Evolutionary conservation across 2,329 filamentous ascomycete species (phyloP).

Genomic region (Penicillium sp.): DNA sequence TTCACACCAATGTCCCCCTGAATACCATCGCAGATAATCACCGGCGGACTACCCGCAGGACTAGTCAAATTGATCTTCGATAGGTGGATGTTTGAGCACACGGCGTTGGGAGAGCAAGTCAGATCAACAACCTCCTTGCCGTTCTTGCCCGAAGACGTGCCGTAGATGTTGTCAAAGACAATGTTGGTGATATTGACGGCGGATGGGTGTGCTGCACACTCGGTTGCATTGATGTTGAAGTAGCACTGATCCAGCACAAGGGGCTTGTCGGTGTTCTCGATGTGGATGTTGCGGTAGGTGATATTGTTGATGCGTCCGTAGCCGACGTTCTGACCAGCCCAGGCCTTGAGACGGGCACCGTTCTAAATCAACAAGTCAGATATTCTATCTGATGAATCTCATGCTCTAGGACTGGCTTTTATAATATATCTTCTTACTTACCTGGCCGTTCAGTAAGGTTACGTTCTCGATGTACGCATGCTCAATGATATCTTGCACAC

Average conservation of each 20-base stretch:
- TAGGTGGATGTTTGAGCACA: slow-evolving; percentile 60
- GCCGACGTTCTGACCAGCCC: slow-evolving; percentile 61
- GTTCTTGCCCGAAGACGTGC: slow-evolving; percentile 60
- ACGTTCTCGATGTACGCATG: slow-evolving; percentile 64
- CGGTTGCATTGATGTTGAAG: slow-evolving; percentile 58
- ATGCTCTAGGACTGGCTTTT: slow-evolving; percentile 25
- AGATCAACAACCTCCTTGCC: slow-evolving; percentile 59
- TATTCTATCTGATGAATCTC: neutral
- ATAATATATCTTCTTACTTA: slow-evolving; percentile 21
- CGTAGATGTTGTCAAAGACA: slow-evolving; percentile 61
- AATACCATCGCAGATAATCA: slow-evolving; percentile 57
- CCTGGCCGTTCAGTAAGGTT: slow-evolving; percentile 57
- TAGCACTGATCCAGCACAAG: slow-evolving; percentile 66
- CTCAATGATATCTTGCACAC: slow-evolving; percentile 59
- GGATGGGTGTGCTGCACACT: slow-evolving; percentile 59
- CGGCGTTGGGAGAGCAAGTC: slow-evolving; percentile 60
- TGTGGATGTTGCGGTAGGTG: slow-evolving; percentile 64
- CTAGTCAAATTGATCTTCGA: slow-evolving; percentile 59
- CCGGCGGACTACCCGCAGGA: slow-evolving; percentile 49
- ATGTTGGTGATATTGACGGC: slow-evolving; percentile 64
- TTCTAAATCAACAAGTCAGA: slow-evolving; percentile 41
- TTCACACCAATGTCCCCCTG: slow-evolving; percentile 46
- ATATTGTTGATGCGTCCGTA: slow-evolving; percentile 66
- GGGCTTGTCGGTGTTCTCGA: slow-evolving; percentile 61
- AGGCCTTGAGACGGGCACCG: slow-evolving; percentile 63